Percentiles rank a stretch among this genome's conserved stretches.
Evolutionary conservation across 345 rosid species (phyloP).

Genomic region (Anacardium occidentale): DNA sequence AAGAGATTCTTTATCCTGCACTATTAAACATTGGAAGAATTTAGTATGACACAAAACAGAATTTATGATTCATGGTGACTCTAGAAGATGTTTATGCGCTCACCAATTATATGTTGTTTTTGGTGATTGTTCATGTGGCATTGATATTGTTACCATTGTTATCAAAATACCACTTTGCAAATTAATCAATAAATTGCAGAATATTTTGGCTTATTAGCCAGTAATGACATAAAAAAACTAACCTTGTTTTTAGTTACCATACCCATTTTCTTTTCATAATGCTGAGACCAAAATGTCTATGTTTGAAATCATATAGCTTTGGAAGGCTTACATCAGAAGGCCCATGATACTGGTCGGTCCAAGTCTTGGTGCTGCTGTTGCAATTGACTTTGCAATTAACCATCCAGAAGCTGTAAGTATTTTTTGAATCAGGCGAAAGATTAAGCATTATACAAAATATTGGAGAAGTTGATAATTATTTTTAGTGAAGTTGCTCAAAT

Average conservation of each 20-base stretch:
- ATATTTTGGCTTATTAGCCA: neutral
- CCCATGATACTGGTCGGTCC: conserved; percentile 89
- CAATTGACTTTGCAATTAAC: conserved; percentile 71
- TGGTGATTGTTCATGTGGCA: neutral
- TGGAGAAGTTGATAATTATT: neutral
- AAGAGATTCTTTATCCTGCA: neutral
- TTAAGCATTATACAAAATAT: neutral
- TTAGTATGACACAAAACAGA: neutral
- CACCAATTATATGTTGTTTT: neutral
- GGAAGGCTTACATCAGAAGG: conserved; percentile 75
- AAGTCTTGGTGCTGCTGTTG: conserved; percentile 95
- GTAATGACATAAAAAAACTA: neutral
- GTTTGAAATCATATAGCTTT: conserved; percentile 47
- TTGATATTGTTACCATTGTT: neutral
- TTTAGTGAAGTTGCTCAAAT: neutral
- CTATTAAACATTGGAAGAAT: neutral
- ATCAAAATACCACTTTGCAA: neutral
- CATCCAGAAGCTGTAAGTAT: conserved; percentile 82
- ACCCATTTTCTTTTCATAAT: neutral
- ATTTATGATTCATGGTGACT: neutral
- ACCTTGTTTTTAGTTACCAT: neutral
- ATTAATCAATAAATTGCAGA: neutral
- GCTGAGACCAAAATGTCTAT: conserved; percentile 14
- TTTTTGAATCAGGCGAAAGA: conserved; percentile 12
- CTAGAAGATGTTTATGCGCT: neutral